Conservation (phyloP, 2,329 filamentous ascomycete genomes). For the Ilyonectria sp. region DNA sequence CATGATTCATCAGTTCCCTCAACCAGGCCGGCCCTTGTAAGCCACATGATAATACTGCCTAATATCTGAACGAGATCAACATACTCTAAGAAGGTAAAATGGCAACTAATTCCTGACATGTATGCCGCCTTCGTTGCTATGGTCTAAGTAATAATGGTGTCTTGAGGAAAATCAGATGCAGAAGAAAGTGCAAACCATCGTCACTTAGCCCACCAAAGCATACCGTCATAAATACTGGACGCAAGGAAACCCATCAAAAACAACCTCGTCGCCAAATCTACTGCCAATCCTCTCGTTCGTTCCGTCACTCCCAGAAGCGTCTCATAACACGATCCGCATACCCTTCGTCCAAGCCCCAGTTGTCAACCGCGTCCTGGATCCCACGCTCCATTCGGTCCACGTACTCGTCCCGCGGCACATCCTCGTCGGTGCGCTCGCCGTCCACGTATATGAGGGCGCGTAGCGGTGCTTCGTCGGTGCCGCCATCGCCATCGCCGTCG, state of each 20-base stretch:
- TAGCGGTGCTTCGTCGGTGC: conserved; percentile 44
- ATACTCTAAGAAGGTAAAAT: too few species aligned
- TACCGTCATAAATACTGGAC: too few species aligned
- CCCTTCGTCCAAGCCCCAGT: conserved; percentile 66
- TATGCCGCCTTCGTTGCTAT: too few species aligned
- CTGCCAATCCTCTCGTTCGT: conserved; percentile 19
- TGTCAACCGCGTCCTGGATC: conserved; percentile 69
- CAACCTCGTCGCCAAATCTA: not conserved
- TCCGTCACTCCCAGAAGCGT: conserved; percentile 54
- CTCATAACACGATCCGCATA: conserved; percentile 72
- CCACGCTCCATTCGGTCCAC: conserved; percentile 75
- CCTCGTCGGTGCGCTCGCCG: conserved; percentile 54
- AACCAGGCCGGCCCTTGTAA: too few species aligned
- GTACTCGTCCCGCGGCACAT: conserved; percentile 70
- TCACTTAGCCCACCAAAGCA: too few species aligned
- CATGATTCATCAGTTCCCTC: too few species aligned
- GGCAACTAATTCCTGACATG: too few species aligned
- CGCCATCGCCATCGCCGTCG: conserved; percentile 38
- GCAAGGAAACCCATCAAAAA: not conserved
- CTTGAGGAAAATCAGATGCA: too few species aligned
- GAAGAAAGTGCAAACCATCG: too few species aligned
- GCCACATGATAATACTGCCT: too few species aligned
- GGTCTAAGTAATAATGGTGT: too few species aligned
- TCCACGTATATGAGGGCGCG: conserved; percentile 75
- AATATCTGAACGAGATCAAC: too few species aligned